These are phyloP conservation scores for Athelia sp. DNA, from an alignment of 1,284 basidiomycete species.

Conservation along the genomic window DNA sequence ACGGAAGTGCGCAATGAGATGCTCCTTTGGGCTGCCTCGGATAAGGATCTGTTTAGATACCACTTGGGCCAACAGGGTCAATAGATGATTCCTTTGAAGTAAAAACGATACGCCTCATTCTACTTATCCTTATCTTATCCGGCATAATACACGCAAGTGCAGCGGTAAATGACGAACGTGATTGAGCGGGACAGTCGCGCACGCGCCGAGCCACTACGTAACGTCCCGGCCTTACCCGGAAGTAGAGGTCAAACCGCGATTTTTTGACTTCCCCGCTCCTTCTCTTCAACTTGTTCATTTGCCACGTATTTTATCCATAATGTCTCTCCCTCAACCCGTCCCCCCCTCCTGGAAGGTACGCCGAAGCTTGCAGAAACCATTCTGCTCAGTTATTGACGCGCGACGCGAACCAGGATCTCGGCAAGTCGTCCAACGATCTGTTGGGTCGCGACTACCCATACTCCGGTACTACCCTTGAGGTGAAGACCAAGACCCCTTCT, in stretches of 20 bases:
- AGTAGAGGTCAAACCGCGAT: not conserved
- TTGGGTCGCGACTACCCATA: conserved; percentile 93
- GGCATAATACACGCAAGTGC: not conserved
- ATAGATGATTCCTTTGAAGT: not conserved
- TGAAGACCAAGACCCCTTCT: conserved; percentile 94
- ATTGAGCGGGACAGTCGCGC: not conserved
- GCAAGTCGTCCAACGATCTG: conserved; percentile 96
- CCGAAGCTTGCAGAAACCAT: conserved; percentile 4
- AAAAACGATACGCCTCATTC: too few relatives aligned
- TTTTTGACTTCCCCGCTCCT: not conserved
- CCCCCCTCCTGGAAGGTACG: conserved; percentile 90
- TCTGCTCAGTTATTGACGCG: not conserved
- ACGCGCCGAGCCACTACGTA: not conserved
- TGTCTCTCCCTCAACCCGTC: conserved; percentile 86
- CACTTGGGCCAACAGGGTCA: conserved; percentile 30
- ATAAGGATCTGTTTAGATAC: conserved; percentile 34
- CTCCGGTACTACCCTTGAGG: conserved; percentile 75
- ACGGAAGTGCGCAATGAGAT: conserved; percentile 26
- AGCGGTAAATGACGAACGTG: not conserved
- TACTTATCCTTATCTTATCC: not conserved
- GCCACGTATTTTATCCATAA: conserved; percentile 21
- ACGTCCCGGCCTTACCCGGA: not conserved
- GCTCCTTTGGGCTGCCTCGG: conserved; percentile 38
- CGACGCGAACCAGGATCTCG: conserved; percentile 68
- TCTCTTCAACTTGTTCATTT: conserved; percentile 8